Conservation (phyloP, 441 rosid species). For the Gossypium aridum region DNA sequence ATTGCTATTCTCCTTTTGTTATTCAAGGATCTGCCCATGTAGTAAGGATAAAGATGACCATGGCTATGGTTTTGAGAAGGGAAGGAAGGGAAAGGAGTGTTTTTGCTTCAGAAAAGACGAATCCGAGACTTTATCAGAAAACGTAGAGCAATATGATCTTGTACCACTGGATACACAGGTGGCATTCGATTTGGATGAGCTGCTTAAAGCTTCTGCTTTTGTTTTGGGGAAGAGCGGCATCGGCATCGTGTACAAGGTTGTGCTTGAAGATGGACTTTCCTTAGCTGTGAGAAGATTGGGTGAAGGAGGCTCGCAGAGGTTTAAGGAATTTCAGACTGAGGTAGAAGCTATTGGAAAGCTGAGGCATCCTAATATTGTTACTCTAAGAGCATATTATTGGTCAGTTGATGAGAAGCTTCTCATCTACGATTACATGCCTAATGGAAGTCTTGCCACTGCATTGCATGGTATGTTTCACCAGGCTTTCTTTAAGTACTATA, state of each 20-base stretch:
- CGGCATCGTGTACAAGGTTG: conserved; percentile 94
- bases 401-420: conserved; percentile 97
- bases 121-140: conserved; percentile 69
- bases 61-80: conserved; percentile 49
- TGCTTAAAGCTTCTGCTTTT: conserved; percentile 95
- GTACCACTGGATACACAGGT: conserved; percentile 79
- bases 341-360: conserved; percentile 96
- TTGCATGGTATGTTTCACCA: conserved; percentile 64
- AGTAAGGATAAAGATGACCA: conserved; percentile 34
- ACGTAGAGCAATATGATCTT: conserved; percentile 78
- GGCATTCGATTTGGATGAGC: conserved; percentile 85
- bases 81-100: conserved; percentile 58
- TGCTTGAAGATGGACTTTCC: conserved; percentile 88
- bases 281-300: conserved; percentile 92
- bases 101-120: conserved; percentile 83
- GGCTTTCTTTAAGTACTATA: neutral
- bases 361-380: conserved; percentile 81
- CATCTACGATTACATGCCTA: conserved; percentile 71
- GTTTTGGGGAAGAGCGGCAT: conserved; percentile 96
- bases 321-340: conserved; percentile 95
- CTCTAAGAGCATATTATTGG: conserved; percentile 95
- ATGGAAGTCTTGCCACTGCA: conserved; percentile 83
- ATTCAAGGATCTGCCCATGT: conserved; percentile 55
- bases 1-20: conserved; percentile 80
- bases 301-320: conserved; percentile 97